Evolutionary conservation across 2,329 filamentous ascomycete species (phyloP).

Genomic region (Achaetomium macrosporum): DNA sequence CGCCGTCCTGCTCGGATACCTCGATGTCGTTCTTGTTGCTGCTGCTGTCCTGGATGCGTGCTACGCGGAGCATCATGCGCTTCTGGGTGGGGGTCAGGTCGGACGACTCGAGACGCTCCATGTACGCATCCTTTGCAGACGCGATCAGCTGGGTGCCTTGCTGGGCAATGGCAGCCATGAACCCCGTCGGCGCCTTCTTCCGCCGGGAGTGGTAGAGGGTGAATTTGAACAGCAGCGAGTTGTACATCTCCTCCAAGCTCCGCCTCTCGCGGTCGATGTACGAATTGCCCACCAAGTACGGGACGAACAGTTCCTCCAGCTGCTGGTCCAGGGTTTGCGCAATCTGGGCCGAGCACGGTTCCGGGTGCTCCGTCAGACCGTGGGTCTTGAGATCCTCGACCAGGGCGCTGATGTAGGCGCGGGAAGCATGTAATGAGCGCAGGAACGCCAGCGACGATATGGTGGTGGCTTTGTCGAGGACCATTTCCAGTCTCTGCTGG

Average conservation of each 20-base stretch:
- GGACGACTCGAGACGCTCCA: slow-evolving; percentile 80
- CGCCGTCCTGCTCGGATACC: slow-evolving; percentile 83
- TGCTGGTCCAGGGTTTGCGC: slow-evolving; percentile 68
- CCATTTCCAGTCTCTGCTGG: slow-evolving; percentile 91
- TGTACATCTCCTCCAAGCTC: slow-evolving; percentile 75
- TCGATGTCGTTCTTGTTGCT: slow-evolving; percentile 81
- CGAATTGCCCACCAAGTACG: slow-evolving; percentile 62
- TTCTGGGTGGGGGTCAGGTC: slow-evolving; percentile 86
- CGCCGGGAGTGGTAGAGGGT: slow-evolving; percentile 87
- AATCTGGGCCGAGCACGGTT: slow-evolving; percentile 81
- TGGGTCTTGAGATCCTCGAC: slow-evolving; percentile 93
- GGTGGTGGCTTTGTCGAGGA: slow-evolving; percentile 87
- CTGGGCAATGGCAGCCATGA: slow-evolving; percentile 87
- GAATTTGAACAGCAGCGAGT: slow-evolving; percentile 91
- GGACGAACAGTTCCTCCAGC: slow-evolving; percentile 71
- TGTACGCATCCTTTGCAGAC: slow-evolving; percentile 84
- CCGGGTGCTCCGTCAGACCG: slow-evolving; percentile 90
- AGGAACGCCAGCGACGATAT: slow-evolving; percentile 90
- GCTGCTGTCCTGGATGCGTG: slow-evolving; percentile 71
- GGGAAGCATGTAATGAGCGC: slow-evolving; percentile 81
- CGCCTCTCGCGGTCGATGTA: slow-evolving; percentile 65
- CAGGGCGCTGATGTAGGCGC: slow-evolving; percentile 78
- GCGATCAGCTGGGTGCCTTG: slow-evolving; percentile 84
- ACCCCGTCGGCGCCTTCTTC: slow-evolving; percentile 84
- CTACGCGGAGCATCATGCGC: slow-evolving; percentile 81